Conservation (phyloP, 495 filamentous ascomycete species). For the Durotheca rogersii region DNA sequence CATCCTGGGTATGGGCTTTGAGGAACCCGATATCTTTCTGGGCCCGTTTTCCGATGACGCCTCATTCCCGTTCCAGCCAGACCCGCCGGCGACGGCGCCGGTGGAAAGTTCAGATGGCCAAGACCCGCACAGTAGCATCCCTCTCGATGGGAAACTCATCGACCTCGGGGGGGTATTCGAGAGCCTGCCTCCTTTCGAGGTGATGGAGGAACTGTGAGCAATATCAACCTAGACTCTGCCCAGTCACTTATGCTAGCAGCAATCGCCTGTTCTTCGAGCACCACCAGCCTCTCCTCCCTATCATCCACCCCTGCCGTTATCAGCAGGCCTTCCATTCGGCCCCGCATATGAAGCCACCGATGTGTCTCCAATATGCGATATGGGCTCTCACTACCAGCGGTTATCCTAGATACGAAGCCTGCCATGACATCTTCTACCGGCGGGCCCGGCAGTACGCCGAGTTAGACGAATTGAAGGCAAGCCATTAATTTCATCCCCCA, state of each 20-base stretch:
- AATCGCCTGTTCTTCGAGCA: conserved; percentile 44
- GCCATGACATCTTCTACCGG: conserved; percentile 47
- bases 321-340: conserved; percentile 43
- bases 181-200: conserved; percentile 44
- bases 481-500: neutral
- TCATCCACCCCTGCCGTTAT: conserved; percentile 46
- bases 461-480: conserved; percentile 49
- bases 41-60: conserved; percentile 10
- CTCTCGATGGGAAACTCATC: conserved; percentile 35
- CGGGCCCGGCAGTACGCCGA: conserved; percentile 53
- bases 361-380: conserved; percentile 52
- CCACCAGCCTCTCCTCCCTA: conserved; percentile 40
- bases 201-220: conserved; percentile 52
- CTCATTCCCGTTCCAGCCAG: conserved; percentile 17
- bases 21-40: conserved; percentile 2
- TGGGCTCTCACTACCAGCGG: conserved; percentile 45
- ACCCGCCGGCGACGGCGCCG: conserved; percentile 5
- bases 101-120: conserved; percentile 8
- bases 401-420: conserved; percentile 41
- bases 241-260: conserved; percentile 27
- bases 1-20: conserved; percentile 26
- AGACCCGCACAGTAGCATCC: conserved; percentile 5
- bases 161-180: conserved; percentile 45
- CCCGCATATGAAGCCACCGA: conserved; percentile 48
- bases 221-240: neutral